These are phyloP conservation scores for Eimeria acervulina DNA, from an alignment of 169 alveolate genomes.

Conservation along the genomic window DNA sequence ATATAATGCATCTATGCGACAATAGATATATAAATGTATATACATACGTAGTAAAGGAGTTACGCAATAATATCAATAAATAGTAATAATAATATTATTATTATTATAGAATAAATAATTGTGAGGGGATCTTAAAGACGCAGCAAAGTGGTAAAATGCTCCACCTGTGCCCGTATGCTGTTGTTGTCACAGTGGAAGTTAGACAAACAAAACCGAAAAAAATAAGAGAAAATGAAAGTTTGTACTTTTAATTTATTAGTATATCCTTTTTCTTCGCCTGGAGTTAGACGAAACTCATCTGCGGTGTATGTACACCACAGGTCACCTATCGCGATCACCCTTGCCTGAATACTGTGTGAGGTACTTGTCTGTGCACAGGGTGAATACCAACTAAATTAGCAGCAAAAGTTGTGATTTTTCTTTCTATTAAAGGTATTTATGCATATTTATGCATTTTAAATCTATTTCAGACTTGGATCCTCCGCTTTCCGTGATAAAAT, in stretches of 20 bases:
- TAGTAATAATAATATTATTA: no score
- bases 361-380: background rate
- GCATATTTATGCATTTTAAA: background rate
- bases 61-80: no score
- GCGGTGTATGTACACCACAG: constrained; percentile 6
- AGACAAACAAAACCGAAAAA: background rate
- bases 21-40: no score
- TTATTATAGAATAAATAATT: no score
- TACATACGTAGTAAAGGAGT: no score
- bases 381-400: background rate
- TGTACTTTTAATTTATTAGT: background rate
- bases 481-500: background rate
- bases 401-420: background rate
- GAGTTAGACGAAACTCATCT: background rate
- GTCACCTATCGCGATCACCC: constrained; percentile 13
- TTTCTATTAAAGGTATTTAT: constrained; percentile 6
- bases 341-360: background rate
- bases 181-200: background rate
- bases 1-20: no score
- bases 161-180: background rate
- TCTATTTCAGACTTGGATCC: background rate
- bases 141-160: no score
- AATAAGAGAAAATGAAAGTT: background rate
- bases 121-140: no score
- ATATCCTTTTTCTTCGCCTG: background rate